Conservation (phyloP, 1,284 basidiomycete species). For the Ustilago sp. region DNA sequence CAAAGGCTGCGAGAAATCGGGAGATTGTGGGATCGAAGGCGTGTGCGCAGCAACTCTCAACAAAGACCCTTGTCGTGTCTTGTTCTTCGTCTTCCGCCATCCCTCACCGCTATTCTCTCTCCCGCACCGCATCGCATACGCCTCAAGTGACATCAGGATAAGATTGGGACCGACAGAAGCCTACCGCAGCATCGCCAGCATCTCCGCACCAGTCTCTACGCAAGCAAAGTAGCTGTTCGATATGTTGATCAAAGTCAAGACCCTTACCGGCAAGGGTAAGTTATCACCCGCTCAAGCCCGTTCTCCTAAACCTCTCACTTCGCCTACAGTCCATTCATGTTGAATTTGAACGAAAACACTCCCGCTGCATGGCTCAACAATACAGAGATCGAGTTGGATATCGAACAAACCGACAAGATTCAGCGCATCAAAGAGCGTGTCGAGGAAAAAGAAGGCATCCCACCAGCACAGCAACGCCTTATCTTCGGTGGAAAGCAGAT, state of each 20-base stretch:
- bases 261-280: slow-evolving; percentile 89
- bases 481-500: slow-evolving; percentile 96
- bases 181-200: background rate
- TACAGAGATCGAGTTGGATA: slow-evolving; percentile 90
- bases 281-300: background rate
- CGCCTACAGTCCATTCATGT: background rate
- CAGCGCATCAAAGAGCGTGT: slow-evolving; percentile 97
- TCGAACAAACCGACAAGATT: slow-evolving; percentile 93
- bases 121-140: background rate
- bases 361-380: no score
- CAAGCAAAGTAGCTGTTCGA: background rate
- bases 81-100: background rate
- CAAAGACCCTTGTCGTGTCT: slow-evolving; percentile 3
- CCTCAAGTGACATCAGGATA: background rate
- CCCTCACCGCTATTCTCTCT: background rate
- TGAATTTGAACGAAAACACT: no score
- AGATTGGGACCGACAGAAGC: background rate
- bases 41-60: slow-evolving; percentile 3
- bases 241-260: slow-evolving; percentile 74
- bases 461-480: slow-evolving; percentile 93
- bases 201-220: background rate
- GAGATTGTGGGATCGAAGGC: background rate
- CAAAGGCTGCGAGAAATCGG: background rate
- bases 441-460: slow-evolving; percentile 98
- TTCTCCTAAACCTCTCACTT: background rate